These are phyloP conservation scores for Nephelium lappaceum DNA, from an alignment of 345 rosid species.

Conservation along the genomic window DNA sequence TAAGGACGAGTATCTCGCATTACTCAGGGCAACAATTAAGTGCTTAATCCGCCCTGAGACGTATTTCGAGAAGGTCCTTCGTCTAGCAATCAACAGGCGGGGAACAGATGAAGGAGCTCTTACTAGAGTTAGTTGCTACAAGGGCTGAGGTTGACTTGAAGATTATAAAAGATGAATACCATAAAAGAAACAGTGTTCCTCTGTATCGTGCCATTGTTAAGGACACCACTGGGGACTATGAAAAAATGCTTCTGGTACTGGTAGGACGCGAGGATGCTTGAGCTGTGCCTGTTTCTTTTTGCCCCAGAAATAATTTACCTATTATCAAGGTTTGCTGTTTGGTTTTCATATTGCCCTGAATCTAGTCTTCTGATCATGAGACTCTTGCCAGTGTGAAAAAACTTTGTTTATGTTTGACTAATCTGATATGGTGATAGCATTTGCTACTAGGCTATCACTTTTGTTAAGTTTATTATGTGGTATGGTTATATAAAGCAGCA, in stretches of 20 bases:
- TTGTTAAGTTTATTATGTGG: neutral
- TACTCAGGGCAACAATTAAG: constrained; percentile 68
- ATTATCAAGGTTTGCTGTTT: neutral
- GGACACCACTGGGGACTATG: constrained; percentile 74
- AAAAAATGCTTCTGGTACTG: constrained; percentile 68
- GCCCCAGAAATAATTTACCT: neutral
- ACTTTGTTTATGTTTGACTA: neutral
- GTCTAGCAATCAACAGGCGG: constrained; percentile 59
- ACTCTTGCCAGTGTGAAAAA: constrained; percentile 1
- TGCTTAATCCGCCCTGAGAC: constrained; percentile 63
- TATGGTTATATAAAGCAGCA: neutral
- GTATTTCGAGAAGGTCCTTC: constrained; percentile 68
- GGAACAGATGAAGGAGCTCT: constrained; percentile 91
- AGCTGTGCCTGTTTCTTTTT: constrained; percentile 9
- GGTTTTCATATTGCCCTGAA: neutral
- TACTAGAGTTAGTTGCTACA: constrained; percentile 73
- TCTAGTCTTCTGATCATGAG: neutral
- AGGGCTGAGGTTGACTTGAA: constrained; percentile 77
- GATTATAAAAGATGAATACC: constrained; percentile 65
- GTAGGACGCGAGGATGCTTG: constrained; percentile 59
- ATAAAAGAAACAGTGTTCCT: constrained; percentile 58
- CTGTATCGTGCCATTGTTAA: constrained; percentile 56
- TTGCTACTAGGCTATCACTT: neutral
- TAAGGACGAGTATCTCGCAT: constrained; percentile 60
- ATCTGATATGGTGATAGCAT: constrained; percentile 8